Base-by-base conservation (phyloP, 169 alveolate species). In the Plasmodium blacklocki region DNA sequence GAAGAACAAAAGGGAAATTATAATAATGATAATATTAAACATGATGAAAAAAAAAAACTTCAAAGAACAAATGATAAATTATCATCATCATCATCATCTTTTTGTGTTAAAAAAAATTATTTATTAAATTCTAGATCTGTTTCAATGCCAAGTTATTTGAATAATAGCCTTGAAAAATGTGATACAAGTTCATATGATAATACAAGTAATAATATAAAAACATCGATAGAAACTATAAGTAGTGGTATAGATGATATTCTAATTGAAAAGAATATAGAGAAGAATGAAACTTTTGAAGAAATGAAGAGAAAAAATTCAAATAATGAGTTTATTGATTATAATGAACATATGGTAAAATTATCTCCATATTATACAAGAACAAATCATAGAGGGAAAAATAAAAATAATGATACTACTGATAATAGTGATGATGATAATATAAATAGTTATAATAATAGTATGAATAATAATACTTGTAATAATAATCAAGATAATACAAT, bases 121-220 rank as follows among this genome's bases (percentile, higher is more conserved):
- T 18, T 76, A 12, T 14, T 56, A 43, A 58, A 5, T n/a, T 12
- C 58, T 3, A 50, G 75, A 32, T 76, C 76, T 21, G 88, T 58
- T 12, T 76, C 88, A 18, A 76, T 76, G 88, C 88, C 88, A 4
- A 76, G 50, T 14, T 73, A 72, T 39, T 11, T 73, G 11, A 73
- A 71, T 19, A 73, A 56, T 52, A 23, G 49, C 5, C 15, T 47
- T 6, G 72, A 50, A 6, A 78, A 43, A 21, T 67, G 85, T 15
- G 45, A 59, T 15, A 29, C 32, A 52, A 62, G 56, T 52, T 71
- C 73, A 11, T 43, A 73, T 32, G 56, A 49, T 18, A 62, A 89
- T n/a, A 21, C 67, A 18, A 85, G 78, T 67, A 49, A 73, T 52
- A 39, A 83, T 39, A 15, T 90, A 1, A 45, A 67, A 56, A 74